Evolutionary conservation across 129 eudicot genomes (phyloP).

Genomic region (Artemisia tridentata): DNA sequence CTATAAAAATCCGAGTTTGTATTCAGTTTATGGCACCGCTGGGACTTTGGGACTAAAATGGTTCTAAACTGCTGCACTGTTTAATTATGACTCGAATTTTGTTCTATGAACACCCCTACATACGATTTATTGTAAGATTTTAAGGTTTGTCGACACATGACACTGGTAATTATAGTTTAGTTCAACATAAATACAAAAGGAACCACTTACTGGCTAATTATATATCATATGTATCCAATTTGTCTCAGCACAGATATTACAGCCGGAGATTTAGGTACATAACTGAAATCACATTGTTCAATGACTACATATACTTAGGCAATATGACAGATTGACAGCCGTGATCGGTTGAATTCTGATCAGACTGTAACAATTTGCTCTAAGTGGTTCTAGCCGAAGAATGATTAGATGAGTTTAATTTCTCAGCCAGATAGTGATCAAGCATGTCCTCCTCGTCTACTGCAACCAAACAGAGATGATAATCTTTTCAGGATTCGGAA

Average conservation of each 20-base stretch:
- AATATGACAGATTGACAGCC: background rate
- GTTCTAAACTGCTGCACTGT: no score
- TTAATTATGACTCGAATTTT: no score
- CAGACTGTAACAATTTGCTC: background rate
- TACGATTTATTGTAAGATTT: no score
- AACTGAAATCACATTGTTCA: background rate
- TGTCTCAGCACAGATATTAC: conserved; percentile 1
- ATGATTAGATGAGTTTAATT: conserved; percentile 22
- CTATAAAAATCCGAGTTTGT: no score
- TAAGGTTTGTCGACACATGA: no score
- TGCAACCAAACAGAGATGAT: conserved; percentile 28
- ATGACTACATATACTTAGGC: background rate
- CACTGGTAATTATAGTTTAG: background rate
- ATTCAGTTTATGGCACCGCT: no score
- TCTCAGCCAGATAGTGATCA: conserved; percentile 87
- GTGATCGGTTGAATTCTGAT: background rate
- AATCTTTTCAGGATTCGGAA: background rate
- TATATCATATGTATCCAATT: background rate
- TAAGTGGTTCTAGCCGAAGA: conserved; percentile 42
- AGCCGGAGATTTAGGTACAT: background rate
- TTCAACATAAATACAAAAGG: background rate
- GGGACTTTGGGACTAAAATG: no score
- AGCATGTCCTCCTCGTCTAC: conserved; percentile 95
- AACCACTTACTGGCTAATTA: conserved; percentile 6
- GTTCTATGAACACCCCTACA: no score